Base-by-base conservation (phyloP, 2,329 filamentous ascomycete species). In the Beauveria caledonica region DNA sequence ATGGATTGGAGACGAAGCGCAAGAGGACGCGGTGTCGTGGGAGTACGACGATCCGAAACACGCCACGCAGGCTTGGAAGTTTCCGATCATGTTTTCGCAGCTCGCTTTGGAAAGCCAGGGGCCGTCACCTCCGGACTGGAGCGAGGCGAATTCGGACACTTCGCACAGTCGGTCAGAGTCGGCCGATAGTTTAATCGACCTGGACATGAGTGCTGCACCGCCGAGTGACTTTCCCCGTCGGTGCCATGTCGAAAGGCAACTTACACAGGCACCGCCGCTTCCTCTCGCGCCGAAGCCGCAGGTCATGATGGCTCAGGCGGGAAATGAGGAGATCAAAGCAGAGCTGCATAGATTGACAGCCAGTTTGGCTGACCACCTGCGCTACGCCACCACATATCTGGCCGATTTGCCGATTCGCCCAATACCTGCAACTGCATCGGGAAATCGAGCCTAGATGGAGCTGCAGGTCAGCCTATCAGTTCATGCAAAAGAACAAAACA, bases 61-160 rank as follows among this genome's bases (percentile, higher is more conserved):
- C 17, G 74, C 77, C 36, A 81, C 80, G 3, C 78, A 76, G 55
- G 80, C 84, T 62, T 85, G 82, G 82, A 83, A 81, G 63, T 85
- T 84, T 65, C 81, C 82, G 0, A 76, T 78, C 3, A 79, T 78
- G 71, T 76, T 77, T 7, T 66, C 70, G 7, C 75, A 76, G 0
- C 78, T 19, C 13, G 27, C 19, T 45, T 13, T 19, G 8, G 19
- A 45, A 19, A 23, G 19, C 19, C 15, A 13, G 2, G 4, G 17
- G 17, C 8, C 19, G 29, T 15, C 49, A 7, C 5, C 45, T 3
- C 27, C 29, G 10, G 9, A 23, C 29, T 51, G 49, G 80, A 6
- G 78, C 78, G 7, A 23, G n/a, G 17, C 52, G 27, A 27, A n/a
- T 9, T 56, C 42, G 19, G 27, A 42, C 13, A 25, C n/a, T 9